phyloP scores from a whole-genome alignment of 1,139 yeast species.

The Pichia kudriavzevii region DNA sequence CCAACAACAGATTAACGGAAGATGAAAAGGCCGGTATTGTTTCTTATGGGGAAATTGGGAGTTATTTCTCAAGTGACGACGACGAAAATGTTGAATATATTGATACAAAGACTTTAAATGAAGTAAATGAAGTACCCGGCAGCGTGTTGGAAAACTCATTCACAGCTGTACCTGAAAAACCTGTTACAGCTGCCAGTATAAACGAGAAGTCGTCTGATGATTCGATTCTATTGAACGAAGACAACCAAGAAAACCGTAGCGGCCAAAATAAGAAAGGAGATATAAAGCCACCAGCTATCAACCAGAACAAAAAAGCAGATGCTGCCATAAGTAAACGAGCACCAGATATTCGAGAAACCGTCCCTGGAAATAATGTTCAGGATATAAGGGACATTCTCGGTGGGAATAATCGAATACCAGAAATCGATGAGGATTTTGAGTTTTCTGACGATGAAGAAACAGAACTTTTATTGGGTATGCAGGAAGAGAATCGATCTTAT shows the following conservation, averaged over 20 bases:
- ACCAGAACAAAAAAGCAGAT: neutral
- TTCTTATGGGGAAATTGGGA: constrained; percentile 41
- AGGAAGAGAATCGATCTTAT: constrained; percentile 66
- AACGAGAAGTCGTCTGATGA: no score
- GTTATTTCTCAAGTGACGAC: constrained; percentile 21
- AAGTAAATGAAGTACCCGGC: constrained; percentile 1
- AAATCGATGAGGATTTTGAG: constrained; percentile 42
- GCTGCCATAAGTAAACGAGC: neutral
- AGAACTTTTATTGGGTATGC: constrained; percentile 50
- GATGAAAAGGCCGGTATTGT: constrained; percentile 45
- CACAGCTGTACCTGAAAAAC: neutral
- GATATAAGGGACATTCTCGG: neutral
- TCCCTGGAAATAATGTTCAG: no score
- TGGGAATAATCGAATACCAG: neutral
- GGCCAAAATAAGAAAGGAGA: no score
- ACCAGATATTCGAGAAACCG: no score
- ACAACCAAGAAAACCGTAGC: no score
- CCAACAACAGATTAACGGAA: constrained; percentile 23
- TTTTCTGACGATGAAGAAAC: constrained; percentile 76
- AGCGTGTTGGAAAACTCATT: constrained; percentile 2
- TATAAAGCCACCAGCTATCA: no score
- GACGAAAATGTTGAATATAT: constrained; percentile 8
- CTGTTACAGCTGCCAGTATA: no score
- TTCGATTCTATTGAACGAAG: no score
- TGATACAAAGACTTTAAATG: constrained; percentile 1